Evolutionary conservation across 805 yeast species (phyloP), one percentile per base, ranked within the genome.

Genomic region (Cyberlindnera japonica): DNA sequence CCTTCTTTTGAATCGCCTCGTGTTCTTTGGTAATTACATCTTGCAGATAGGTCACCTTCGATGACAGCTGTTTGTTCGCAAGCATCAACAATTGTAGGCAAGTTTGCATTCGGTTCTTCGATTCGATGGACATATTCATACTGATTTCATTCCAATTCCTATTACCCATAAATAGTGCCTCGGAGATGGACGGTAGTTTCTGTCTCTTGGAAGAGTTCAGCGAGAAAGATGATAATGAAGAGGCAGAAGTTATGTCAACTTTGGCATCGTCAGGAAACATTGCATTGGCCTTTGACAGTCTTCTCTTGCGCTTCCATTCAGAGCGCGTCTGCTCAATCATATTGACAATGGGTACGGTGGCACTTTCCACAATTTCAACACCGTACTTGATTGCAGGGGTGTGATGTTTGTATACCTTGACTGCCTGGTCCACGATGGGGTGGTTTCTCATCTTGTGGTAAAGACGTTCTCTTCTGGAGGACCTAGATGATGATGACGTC

Each of bases 51-150:
- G 69, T 70, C 15, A 89, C 83, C 49, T 87, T 79, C 35, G 74
- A 68, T 34, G 82, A 79, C 23, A 89, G 69, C 52, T 83, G 87
- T 41, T 77, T 78, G 54, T 87, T 89, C 3, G 96, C 96, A 36
- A 87, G 68, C 55, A 83, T 82, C 41, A 89, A 67, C 38, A 90
- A 69, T 50, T 88, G 90, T 34, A 90, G 69, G 53, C 95, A 79
- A 55, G 91, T 83, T 26, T 84, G 80, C 34, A 89, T 58, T 48
- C 90, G 72, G 49, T 81, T 81, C 44, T 86, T 76, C 19, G 90
- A 82, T 54, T 87, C 95, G 41, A 78, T 71, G 0, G 83, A 73
- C 58, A 79, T 64, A 30, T 58, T 65, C 14, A 64, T 41, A 10
- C 55, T 48, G 22, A 54, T 51, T 20, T 65, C 70, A 40, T 62